Conservation (phyloP, 2,329 filamentous ascomycete genomes). For the Diaporthe sp. region DNA sequence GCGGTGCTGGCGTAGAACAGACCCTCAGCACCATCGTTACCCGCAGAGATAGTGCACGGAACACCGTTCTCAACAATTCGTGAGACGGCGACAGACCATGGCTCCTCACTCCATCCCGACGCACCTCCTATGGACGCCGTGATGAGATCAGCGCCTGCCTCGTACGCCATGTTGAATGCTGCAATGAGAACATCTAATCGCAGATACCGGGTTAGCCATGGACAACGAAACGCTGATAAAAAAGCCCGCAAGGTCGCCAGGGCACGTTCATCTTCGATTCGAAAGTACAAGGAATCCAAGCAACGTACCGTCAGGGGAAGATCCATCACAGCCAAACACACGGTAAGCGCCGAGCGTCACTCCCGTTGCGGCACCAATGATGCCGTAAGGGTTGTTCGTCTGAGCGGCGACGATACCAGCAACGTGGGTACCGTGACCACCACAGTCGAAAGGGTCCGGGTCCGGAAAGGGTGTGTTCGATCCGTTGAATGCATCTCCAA, state of each 20-base stretch:
- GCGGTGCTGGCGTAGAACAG: conserved; percentile 66
- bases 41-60: conserved; percentile 66
- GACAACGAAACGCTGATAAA: background rate
- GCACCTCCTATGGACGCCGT: conserved; percentile 67
- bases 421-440: conserved; percentile 73
- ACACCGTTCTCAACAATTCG: conserved; percentile 68
- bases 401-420: conserved; percentile 75
- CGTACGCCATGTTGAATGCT: conserved; percentile 71
- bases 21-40: conserved; percentile 62
- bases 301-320: conserved; percentile 57
- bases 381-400: conserved; percentile 65
- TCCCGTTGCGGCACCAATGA: conserved; percentile 70
- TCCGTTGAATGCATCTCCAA: conserved; percentile 66
- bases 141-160: conserved; percentile 72
- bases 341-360: conserved; percentile 70
- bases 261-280: background rate
- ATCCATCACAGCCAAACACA: conserved; percentile 69
- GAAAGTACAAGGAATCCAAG: background rate
- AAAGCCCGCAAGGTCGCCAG: background rate
- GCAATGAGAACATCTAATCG: conserved; percentile 65
- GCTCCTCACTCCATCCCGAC: conserved; percentile 66
- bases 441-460: conserved; percentile 67
- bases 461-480: conserved; percentile 59
- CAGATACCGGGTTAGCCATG: background rate
- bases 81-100: conserved; percentile 64